A percentile compares a stretch with the other conserved stretches of the same genome.
Evolutionary conservation across 352 stramenopile genomes (phyloP).

Genomic region (Lagenidium giganteum): DNA sequence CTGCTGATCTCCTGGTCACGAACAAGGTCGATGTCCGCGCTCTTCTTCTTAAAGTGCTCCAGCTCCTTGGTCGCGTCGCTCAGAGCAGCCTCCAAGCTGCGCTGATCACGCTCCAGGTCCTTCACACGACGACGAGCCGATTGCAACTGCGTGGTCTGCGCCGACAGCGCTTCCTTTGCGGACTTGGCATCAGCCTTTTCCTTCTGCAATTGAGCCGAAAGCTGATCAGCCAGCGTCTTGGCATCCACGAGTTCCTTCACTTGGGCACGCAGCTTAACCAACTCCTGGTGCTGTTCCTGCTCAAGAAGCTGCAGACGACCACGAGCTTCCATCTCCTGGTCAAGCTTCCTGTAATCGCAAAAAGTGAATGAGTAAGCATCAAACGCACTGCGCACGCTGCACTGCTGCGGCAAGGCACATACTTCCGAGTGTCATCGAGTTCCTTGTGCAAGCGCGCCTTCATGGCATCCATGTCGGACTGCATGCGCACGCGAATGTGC

Average conservation of each 20-base stretch:
- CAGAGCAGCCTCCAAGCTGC: constrained; percentile 32
- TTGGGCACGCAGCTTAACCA: constrained; percentile 67
- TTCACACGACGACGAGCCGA: constrained; percentile 56
- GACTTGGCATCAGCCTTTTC: constrained; percentile 56
- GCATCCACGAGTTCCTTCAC: constrained; percentile 63
- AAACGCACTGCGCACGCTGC: too few relatives aligned
- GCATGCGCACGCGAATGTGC: constrained; percentile 76
- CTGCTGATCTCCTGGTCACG: constrained; percentile 65
- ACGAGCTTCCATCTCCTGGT: constrained; percentile 73
- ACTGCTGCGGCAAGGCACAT: too few relatives aligned
- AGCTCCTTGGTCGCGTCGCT: constrained; percentile 62
- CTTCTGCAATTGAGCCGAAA: constrained; percentile 44
- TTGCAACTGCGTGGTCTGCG: constrained; percentile 65
- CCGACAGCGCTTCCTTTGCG: constrained; percentile 75
- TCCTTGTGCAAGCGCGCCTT: constrained; percentile 54
- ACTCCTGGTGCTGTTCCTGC: constrained; percentile 73
- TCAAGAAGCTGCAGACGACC: constrained; percentile 65
- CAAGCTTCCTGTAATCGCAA: constrained; percentile 40
- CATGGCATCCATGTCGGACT: constrained; percentile 65
- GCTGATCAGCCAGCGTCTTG: constrained; percentile 44
- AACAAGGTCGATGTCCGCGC: constrained; percentile 60
- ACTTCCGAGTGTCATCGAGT: constrained; percentile 76
- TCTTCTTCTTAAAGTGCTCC: constrained; percentile 71
- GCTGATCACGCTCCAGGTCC: constrained; percentile 67
- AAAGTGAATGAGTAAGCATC: not conserved